A percentile compares a stretch with the other conserved stretches of the same genome.
Conservation (phyloP, 352 stramenopile species). For the Phytophthora foliorum region DNA sequence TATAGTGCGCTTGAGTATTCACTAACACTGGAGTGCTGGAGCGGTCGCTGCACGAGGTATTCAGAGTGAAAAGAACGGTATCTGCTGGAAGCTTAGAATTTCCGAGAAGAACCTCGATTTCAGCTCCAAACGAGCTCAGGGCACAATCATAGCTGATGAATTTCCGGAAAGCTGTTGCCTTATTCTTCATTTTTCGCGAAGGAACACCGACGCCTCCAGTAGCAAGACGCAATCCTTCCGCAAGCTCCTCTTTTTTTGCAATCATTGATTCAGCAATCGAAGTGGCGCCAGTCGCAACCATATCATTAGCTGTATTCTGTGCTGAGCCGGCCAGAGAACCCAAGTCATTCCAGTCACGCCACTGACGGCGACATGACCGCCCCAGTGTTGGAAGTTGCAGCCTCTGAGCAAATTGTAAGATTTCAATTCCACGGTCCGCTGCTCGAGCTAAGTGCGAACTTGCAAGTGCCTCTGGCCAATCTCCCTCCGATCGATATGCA, state of each 20-base stretch:
- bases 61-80: conserved; percentile 66
- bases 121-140: conserved; percentile 65
- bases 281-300: conserved; percentile 13
- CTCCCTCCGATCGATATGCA: conserved; percentile 66
- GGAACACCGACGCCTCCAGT: conserved; percentile 8
- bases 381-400: conserved; percentile 58
- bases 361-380: conserved; percentile 56
- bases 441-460: conserved; percentile 65
- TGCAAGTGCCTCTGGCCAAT: conserved; percentile 78
- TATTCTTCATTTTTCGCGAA: conserved; percentile 49
- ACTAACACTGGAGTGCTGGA: conserved; percentile 29
- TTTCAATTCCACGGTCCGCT: conserved; percentile 67
- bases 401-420: conserved; percentile 52
- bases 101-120: conserved; percentile 67
- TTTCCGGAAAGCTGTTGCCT: conserved; percentile 48
- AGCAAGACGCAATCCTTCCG: conserved; percentile 45
- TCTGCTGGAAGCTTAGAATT: conserved; percentile 72
- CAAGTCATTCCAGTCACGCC: conserved; percentile 42
- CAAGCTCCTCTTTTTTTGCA: conserved; percentile 55
- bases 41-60: conserved; percentile 55
- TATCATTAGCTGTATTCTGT: conserved; percentile 21
- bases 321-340: conserved; percentile 16
- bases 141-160: conserved; percentile 75
- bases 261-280: conserved; percentile 40
- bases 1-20: conserved; percentile 59